A percentile compares a stretch with the other conserved stretches of the same genome.
phyloP scores from a whole-genome alignment of 768 basidiomycete species.

The Phaffia australis region DNA sequence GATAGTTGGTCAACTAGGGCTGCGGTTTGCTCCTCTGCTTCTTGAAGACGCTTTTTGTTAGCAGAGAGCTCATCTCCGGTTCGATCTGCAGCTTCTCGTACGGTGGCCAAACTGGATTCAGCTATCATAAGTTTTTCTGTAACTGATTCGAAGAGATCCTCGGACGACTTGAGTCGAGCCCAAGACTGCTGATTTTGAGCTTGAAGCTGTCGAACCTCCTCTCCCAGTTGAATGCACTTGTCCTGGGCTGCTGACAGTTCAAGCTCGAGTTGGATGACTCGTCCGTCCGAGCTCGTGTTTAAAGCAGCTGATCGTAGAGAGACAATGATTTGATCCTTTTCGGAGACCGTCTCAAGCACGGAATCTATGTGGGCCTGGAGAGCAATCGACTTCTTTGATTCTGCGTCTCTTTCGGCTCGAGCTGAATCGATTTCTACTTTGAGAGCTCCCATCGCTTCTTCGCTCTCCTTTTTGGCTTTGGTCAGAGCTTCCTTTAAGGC shows the following conservation, averaged over 20 bases:
- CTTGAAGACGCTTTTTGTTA: constrained; percentile 9
- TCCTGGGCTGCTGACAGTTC: background rate
- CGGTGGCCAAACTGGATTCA: constrained; percentile 8
- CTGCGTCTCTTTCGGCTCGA: too few species aligned
- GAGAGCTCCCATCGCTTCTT: background rate
- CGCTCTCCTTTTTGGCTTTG: constrained; percentile 1
- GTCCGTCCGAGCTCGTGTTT: background rate
- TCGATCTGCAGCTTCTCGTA: background rate
- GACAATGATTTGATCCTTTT: background rate
- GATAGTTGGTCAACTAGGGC: background rate
- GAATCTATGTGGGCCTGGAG: background rate
- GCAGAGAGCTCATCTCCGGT: background rate
- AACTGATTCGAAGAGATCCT: background rate
- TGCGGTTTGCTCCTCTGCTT: background rate
- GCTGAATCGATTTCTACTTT: background rate
- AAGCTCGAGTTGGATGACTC: constrained; percentile 1
- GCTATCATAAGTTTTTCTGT: background rate
- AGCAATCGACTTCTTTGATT: background rate
- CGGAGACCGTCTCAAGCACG: background rate
- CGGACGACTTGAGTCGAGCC: constrained; percentile 3
- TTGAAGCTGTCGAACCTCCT: background rate
- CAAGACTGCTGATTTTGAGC: background rate
- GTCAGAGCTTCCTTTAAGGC: background rate
- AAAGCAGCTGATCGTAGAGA: background rate
- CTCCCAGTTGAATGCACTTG: background rate